phyloP scores from a whole-genome alignment of 768 basidiomycete species.

The Chiua virens region DNA sequence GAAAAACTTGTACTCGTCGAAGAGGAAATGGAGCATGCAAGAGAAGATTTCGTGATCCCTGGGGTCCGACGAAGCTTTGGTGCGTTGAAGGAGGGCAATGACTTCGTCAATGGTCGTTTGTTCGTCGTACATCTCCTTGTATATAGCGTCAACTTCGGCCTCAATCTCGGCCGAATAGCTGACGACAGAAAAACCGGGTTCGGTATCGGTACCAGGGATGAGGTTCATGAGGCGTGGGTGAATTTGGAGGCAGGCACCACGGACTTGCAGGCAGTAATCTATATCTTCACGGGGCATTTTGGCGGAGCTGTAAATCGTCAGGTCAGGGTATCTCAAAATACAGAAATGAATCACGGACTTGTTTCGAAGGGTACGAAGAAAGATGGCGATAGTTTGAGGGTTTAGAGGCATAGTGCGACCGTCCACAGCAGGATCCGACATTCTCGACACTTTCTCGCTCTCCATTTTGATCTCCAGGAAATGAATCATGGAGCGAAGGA shows the following conservation, averaged over 20 bases:
- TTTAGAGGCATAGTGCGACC: slow-evolving; percentile 84
- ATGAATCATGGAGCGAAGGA: slow-evolving; percentile 81
- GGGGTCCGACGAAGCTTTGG: slow-evolving; percentile 78
- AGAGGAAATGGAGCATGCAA: slow-evolving; percentile 99
- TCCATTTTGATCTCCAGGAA: slow-evolving; percentile 94
- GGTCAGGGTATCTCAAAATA: slow-evolving; percentile 2
- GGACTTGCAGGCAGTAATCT: slow-evolving; percentile 85
- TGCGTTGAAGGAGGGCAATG: slow-evolving; percentile 80
- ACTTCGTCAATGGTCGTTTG: slow-evolving; percentile 94
- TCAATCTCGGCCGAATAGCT: slow-evolving; percentile 88
- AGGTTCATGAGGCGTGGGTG: slow-evolving; percentile 97
- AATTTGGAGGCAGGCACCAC: slow-evolving; percentile 90
- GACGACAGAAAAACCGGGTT: slow-evolving; percentile 90
- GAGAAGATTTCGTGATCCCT: slow-evolving; percentile 96
- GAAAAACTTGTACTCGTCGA: slow-evolving; percentile 99
- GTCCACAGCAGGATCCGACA: slow-evolving; percentile 78
- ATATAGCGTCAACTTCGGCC: slow-evolving; percentile 90
- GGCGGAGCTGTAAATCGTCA: slow-evolving; percentile 50
- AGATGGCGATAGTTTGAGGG: slow-evolving; percentile 87
- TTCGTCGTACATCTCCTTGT: slow-evolving; percentile 98
- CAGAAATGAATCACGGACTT: slow-evolving; percentile 49
- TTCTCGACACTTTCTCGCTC: slow-evolving; percentile 73
- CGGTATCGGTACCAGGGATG: slow-evolving; percentile 78
- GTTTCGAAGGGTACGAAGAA: slow-evolving; percentile 84
- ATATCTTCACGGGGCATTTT: slow-evolving; percentile 78